phyloP scores from a whole-genome alignment of 352 stramenopile genomes.

The Halophytophthora batemanensis region DNA sequence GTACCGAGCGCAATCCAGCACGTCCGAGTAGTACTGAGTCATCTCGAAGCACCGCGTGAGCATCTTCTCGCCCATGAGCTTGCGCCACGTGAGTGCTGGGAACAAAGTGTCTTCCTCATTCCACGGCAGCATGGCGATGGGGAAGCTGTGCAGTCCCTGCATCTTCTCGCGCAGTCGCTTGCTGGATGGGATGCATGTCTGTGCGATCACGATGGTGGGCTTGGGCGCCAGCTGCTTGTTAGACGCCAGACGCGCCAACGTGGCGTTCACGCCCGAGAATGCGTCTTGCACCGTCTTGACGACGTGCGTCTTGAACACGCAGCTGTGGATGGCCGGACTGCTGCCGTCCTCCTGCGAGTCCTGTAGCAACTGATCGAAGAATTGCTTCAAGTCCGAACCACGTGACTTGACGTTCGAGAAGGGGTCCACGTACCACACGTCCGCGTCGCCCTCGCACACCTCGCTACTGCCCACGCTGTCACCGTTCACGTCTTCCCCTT shows the following conservation, averaged over 20 bases:
- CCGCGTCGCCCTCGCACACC: conserved; percentile 37
- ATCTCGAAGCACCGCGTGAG: conserved; percentile 78
- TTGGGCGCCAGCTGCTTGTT: conserved; percentile 70
- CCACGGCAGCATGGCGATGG: conserved; percentile 87
- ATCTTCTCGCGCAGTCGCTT: conserved; percentile 78
- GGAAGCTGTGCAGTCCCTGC: conserved; percentile 90
- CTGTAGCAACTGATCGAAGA: conserved; percentile 49
- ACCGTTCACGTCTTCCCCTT: conserved; percentile 25
- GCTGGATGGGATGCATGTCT: conserved; percentile 57
- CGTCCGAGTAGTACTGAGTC: conserved; percentile 88
- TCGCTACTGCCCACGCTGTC: conserved; percentile 6
- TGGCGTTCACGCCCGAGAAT: conserved; percentile 84
- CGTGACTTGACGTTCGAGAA: conserved; percentile 54
- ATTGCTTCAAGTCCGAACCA: conserved; percentile 44
- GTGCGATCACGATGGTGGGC: conserved; percentile 88
- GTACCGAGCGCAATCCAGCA: conserved; percentile 82
- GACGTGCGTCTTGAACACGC: conserved; percentile 63
- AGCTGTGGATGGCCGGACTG: conserved; percentile 36
- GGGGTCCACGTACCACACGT: conserved; percentile 69
- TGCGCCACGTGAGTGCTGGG: conserved; percentile 94
- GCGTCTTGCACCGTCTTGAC: conserved; percentile 77
- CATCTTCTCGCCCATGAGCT: conserved; percentile 74
- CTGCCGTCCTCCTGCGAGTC: conserved; percentile 34
- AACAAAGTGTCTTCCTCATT: conserved; percentile 78
- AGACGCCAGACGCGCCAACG: conserved; percentile 78